Conservation (phyloP, 176 grass and related monocot genomes). For the Juncus inflexus region DNA sequence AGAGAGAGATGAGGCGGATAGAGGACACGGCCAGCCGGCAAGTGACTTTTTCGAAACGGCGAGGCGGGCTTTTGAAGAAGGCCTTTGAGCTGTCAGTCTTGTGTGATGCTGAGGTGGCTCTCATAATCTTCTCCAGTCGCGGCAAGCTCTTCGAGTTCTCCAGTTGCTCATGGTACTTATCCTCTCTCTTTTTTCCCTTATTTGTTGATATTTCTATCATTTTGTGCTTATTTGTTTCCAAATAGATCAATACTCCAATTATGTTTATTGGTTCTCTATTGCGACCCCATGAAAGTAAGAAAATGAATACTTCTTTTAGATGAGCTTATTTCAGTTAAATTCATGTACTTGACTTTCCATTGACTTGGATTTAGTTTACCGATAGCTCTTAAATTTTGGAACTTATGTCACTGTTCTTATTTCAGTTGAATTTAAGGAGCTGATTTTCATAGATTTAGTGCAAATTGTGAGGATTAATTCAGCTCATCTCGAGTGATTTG, state of each 20-base stretch:
- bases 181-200: conserved; percentile 1
- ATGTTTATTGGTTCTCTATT: conserved; percentile 5
- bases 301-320: neutral
- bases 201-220: neutral
- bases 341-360: neutral
- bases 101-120: conserved; percentile 79
- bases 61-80: conserved; percentile 73
- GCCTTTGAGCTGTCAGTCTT: conserved; percentile 76
- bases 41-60: conserved; percentile 83
- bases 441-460: too few relatives aligned
- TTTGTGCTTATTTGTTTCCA: conserved; percentile 3
- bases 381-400: too few relatives aligned
- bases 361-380: conserved; percentile 10
- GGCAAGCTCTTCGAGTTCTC: conserved; percentile 69
- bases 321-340: neutral
- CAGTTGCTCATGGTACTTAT: conserved; percentile 39
- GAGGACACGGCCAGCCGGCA: conserved; percentile 72
- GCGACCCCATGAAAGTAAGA: neutral
- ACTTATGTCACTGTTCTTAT: too few relatives aligned
- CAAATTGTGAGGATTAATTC: too few relatives aligned
- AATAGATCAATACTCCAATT: neutral
- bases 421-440: too few relatives aligned
- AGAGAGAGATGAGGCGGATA: conserved; percentile 79
- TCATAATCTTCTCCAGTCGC: conserved; percentile 70
- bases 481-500: too few relatives aligned